Conservation (phyloP, 768 basidiomycete species). For the Amanita exitialis region DNA sequence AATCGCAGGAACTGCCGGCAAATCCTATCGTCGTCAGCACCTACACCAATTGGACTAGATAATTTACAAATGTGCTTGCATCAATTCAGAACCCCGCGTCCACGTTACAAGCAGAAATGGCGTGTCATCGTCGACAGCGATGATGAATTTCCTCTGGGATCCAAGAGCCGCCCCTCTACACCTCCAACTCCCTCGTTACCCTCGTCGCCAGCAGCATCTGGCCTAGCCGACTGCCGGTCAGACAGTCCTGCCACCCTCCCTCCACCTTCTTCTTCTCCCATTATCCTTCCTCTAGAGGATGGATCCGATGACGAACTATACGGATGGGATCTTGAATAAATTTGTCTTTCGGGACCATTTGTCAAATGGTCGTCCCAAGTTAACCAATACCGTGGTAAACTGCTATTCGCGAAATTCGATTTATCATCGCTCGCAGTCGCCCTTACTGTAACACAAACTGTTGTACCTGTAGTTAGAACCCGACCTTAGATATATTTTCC, state of each 20-base stretch:
- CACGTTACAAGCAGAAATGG: neutral
- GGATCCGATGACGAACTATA: conserved; percentile 21
- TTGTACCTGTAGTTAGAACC: conserved; percentile 11
- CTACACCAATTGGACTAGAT: no score
- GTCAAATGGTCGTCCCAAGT: no score
- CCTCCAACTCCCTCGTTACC: no score
- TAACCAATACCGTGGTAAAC: no score
- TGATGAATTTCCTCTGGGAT: neutral
- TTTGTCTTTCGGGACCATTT: no score
- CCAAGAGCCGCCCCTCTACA: no score
- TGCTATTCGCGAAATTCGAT: no score
- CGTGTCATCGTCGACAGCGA: neutral
- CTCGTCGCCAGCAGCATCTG: neutral
- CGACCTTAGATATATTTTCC: no score
- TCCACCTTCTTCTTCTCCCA: neutral
- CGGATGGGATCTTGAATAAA: conserved; percentile 8
- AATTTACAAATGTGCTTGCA: no score
- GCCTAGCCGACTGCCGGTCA: neutral
- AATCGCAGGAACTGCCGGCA: no score
- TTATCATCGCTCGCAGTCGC: no score
- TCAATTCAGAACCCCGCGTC: neutral
- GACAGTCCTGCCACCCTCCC: neutral
- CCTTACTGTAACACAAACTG: conserved; percentile 6
- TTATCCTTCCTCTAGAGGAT: conserved; percentile 7
- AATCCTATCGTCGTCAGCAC: no score